Evolutionary conservation across 1,284 basidiomycete species (phyloP), one percentile per base, ranked within the genome.

Genomic region (Trametes sp.): DNA sequence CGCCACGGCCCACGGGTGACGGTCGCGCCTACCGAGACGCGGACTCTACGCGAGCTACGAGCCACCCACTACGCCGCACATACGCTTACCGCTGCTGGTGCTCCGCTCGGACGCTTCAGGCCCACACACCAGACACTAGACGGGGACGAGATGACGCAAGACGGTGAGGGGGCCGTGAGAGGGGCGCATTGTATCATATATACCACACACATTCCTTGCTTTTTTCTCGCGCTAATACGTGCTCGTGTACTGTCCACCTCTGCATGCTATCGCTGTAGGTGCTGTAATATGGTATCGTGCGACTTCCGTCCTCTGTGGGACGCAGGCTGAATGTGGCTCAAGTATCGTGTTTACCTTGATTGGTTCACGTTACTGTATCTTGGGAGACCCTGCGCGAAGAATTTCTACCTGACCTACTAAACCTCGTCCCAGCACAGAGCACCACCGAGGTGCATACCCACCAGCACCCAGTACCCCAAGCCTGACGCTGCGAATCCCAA

Each of bases 101-200:
- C n/a, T n/a, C n/a, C 36, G 33, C 46, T 48, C 46, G 48, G 54
- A 56, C 54, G 33, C 46, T 57, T 48, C 44, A 46, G 38, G 14
- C 7, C n/a, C 38, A 41, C 7, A 41, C 42, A 45, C 42, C 19
- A 33, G 14, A 33, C 26, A 26, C 21, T n/a, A 36, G 35, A 28
- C 8, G 19, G n/a, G 42, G 31, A 10, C 44, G 51, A 60, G 41
- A 54, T 5, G 42, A 36, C 23, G 23, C 19, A 19, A 59, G 56
- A 53, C 28, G 33, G 14, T 10, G 42, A 28, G 41, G 23, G 41
- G 41, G 26, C 31, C 23, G 42, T 14, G 50, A 21, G 44, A 10
- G 42, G 26, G 53, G 53, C 46, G 65, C 62, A 68, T 64, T 71
- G 70, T 71, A 70, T 62, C 66, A 67, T 70, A 70, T 62, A 63